Base-by-base conservation (phyloP, 2,329 filamentous ascomycete species). In the Colletotrichum ledebouriae region DNA sequence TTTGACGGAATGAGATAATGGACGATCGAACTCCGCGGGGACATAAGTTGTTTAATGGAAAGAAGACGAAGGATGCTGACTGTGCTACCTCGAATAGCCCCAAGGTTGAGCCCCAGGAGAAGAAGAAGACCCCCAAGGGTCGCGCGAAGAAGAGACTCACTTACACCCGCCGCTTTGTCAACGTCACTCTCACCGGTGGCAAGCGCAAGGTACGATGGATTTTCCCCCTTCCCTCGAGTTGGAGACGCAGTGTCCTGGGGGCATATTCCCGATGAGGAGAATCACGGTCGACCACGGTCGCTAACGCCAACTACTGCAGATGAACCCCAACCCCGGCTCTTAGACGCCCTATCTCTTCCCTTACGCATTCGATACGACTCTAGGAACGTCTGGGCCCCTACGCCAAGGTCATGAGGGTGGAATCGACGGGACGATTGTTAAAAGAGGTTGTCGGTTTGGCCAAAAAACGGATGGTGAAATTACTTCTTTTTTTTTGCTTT, bases 121-220 rank as follows among this genome's bases (percentile, higher is more conserved):
- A 97, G 92, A 87, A 92, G 86, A 98, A 98, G 92, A 89, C 86
- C 77, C 94, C 95, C 82, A 98, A 98, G 91, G 95, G 95, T 81
- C 94, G 95, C 81, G 95, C 95, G 77, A 94, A 96, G 87, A 98
- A 98, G 94, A 90, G 95, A 80, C 90, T 97, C 83, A 90, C 89
- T 83, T 98, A 98, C 90, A 97, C 94, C 78, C 92, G 95, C 83
- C 94, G 95, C 80, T 98, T 98, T 88, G 94, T 98, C 77, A 98
- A 98, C 86, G 94, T 98, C 81, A 96, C 93, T 80, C 89, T 97
- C 85, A 97, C 94, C 75, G 94, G 94, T 84, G 95, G 95, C 87
- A 98, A 98, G 94, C 89, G 95, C 85, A 98, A 98, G 94, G 94
- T 96, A 71, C 34, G n/a, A 29, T 29, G 29, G 29, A 46, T 39